Evolutionary conservation across 805 yeast species (phyloP), one percentile per base, ranked within the genome.

Genomic region (Yamadazyma nakazawae): DNA sequence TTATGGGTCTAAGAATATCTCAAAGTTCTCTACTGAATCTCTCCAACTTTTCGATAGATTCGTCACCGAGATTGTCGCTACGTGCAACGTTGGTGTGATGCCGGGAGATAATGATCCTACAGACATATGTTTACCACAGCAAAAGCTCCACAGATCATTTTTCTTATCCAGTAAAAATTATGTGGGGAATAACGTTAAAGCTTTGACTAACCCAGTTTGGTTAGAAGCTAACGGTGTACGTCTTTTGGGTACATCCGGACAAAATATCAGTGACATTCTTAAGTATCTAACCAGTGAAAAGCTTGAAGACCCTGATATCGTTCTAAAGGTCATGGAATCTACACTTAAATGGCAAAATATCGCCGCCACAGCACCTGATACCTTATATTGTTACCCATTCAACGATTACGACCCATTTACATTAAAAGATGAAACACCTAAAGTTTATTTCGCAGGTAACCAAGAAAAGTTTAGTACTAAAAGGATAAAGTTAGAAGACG

Each of bases 301-400:
- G 1, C 60, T 58, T 9, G 21, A 47, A 14, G 65, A 85, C 46
- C 54, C 79, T 14, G 74, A 76, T 17, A 66, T 84, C 56, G 18
- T 44, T 2, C 8, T 47, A 9, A 48, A 58, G 5, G 55, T 67
- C 17, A 74, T 92, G 69, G 86, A 83, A 54, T 73, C 81, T 13
- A 85, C 88, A 0, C 59, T 94, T 32, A 67, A 70, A 39, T 91
- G 97, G 96, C 92, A 90, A 57, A 88, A 88, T 58, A 72, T 88
- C 19, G 82, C 88, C 0, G 99, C 99, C 2, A 90, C 97, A 0
- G 96, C 97, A 1, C 99, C 99, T 0, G 98, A 94, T 59, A 94
- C 99, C 0, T 67, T 94, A 37, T 85, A 91, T 76, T 83, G 96
- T 54, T 90, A 88, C 56, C 97, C 99, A 0, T 91, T 75, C 57